These are phyloP conservation scores for Sarocladium brachiariae DNA, from an alignment of 2,329 filamentous ascomycete genomes.

Conservation along the genomic window DNA sequence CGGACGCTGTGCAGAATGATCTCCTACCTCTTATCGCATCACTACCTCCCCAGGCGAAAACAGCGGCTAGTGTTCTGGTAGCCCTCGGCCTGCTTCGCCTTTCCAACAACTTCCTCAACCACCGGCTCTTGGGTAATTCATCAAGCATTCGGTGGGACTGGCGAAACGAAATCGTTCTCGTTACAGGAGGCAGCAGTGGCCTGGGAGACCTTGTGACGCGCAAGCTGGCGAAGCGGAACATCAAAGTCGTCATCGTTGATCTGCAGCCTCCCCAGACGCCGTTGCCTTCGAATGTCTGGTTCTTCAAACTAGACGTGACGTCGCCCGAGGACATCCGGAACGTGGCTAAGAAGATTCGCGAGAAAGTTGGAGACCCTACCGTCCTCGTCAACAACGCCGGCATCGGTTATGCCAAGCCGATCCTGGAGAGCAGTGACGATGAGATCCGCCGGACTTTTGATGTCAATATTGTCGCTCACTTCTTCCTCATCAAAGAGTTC, in stretches of 20 bases:
- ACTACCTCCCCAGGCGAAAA: too few species aligned
- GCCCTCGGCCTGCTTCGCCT: too few species aligned
- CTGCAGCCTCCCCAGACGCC: slow-evolving; percentile 40
- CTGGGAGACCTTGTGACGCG: slow-evolving; percentile 63
- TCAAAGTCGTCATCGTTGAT: slow-evolving; percentile 67
- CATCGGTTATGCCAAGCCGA: slow-evolving; percentile 51
- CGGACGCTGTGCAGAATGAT: too few species aligned
- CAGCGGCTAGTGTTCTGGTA: too few species aligned
- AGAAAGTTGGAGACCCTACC: slow-evolving; percentile 55
- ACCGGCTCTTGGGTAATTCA: too few species aligned
- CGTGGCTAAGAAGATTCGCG: slow-evolving; percentile 46
- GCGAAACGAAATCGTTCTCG: slow-evolving; percentile 61
- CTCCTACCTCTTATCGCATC: too few species aligned
- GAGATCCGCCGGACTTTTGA: slow-evolving; percentile 63
- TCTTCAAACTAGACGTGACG: slow-evolving; percentile 65
- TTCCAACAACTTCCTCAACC: too few species aligned
- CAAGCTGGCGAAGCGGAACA: slow-evolving; percentile 54
- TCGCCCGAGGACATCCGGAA: slow-evolving; percentile 45
- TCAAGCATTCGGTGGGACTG: slow-evolving; percentile 36
- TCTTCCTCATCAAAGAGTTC: slow-evolving; percentile 60
- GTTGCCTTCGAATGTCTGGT: slow-evolving; percentile 47
- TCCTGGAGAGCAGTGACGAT: slow-evolving; percentile 50
- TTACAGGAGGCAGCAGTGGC: slow-evolving; percentile 69
- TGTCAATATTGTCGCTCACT: slow-evolving; percentile 63
- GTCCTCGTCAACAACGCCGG: slow-evolving; percentile 69